Evolutionary conservation across 2,329 filamentous ascomycete species (phyloP), one percentile per base, ranked within the genome.

Genomic region (Septoria petroselini): DNA sequence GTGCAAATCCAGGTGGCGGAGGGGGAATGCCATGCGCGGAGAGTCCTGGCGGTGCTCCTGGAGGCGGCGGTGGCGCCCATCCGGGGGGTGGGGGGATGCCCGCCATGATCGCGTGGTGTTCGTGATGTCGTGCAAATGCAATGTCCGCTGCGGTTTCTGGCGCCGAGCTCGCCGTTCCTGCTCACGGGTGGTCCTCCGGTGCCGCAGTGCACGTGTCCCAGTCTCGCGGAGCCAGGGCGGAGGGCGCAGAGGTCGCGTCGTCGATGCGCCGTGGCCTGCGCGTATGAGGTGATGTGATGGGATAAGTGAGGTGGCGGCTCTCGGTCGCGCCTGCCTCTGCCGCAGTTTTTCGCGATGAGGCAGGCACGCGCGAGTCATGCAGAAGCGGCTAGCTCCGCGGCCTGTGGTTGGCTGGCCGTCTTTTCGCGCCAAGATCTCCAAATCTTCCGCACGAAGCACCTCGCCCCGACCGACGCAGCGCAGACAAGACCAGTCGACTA

Each of bases 1-100:
- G 89, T 57, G 83, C 83, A 70, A 90, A 94, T 33, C 89, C 89
- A 19, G 90, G 90, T 18, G 91, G 90, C 45, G 90, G 89, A 56
- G 91, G 90, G 9, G 60, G 60, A 46, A 53, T 48, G 12, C 46
- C 48, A 45, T 86, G 61, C 3, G 67, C 64, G 41, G 64, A 65
- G 9, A 69, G 65, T 15, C 69, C 70, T 23, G 82, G 81, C 48
- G 82, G 77, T 40, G 73, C 68, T 48, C 65, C 67, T 48, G 70
- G 65, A 41, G 68, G 67, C 21, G 73, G 73, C 15, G 73, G 72
- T 11, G 74, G 73, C 48, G 69, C 68, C 80, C 81, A 84, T 70
- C 82, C 81, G 56, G 82, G 82, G 53, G 84, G 84, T n/a, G 84
- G 83, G 60, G 82, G 81, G 62, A 81, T 70, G 61, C 73, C 81